Evolutionary conservation across 2,329 filamentous ascomycete species (phyloP), one percentile per base, ranked within the genome.

Genomic region (Fusarium duplospermum): DNA sequence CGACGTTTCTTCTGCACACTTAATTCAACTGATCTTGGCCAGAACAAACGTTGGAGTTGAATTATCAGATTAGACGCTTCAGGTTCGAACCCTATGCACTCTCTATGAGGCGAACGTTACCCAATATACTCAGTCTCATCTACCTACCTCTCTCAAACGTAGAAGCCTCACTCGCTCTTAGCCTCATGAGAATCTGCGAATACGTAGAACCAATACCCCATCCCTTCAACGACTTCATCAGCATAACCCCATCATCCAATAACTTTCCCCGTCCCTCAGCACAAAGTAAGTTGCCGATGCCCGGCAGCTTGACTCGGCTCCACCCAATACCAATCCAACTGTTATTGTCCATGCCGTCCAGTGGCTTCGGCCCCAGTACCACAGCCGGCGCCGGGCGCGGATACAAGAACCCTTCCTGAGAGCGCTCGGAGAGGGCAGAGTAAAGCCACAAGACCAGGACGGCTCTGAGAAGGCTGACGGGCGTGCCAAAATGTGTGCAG

Each of bases 401-500:
- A 27, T 27, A 64, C 64, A 50, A 45, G 40, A 58, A 50, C n/a
- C 45, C 47, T 2, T 57, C 60, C 4, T 16, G 11, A 24, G 35
- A 33, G 4, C 47, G 24, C 14, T 64, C 60, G 3, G 50, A 13
- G 0, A 67, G 47, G 6, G 64, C 14, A 6, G 64, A 67, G 64
- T 67, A 67, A 2, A 67, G 60, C 64, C 64, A 67, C 2, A 67
- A 31, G 5, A 67, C 64, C 6, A 67, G 6, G 11, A 67, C 50
- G 0, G 61, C 65, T 4, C 54, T 52, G 0, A 67, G 38, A 13
- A 67, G 61, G 13, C 47, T 58, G 0, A 65, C 27, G 0, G 61
- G 60, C 3, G 47, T 57, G 2, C 69, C 66, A 16, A 71, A 71
- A 22, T 71, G 33, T 18, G 62, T 62, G 22, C 58, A 67, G 14